Base-by-base conservation (phyloP, 305 asterid species). In the Ilex paraguariensis region DNA sequence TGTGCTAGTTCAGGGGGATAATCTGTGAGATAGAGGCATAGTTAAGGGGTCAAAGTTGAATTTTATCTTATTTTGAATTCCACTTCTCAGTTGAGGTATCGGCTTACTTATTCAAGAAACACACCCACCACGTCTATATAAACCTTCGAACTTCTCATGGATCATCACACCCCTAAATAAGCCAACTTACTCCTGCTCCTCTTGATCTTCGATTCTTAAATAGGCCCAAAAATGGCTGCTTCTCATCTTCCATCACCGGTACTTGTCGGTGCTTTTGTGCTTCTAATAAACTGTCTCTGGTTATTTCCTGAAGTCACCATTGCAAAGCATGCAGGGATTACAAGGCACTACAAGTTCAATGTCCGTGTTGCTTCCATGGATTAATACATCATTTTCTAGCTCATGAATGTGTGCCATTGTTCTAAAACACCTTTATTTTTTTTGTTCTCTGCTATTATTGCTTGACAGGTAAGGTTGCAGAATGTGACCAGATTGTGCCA, bases 401-500 rank as follows among this genome's bases (percentile, higher is more conserved):
- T 62, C 28, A 13, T 15, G 2, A 56, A 32, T 65, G 10, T 33
- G 48, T 48, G 5, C 7, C 2, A 4, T 48, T n/a, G 30, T 53
- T 15, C 53, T 50, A 8, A 32, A 30, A 10, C n/a, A 10, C n/a
- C 4, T 6, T 6, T 17, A 14, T 16, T 59, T 17, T 51, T n/a
- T 42, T 5, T 54, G n/a, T n/a, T 56, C 5, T 5, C 5, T 7
- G 11, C 14, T 70, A 10, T 59, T n/a, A 3, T 52, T 62, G 61
- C 79, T 36, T 36, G 7, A 3, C 42, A 84, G 91, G 65, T 82
- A 71, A 68, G 70, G 66, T 14, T 76, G 69, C 68, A 80, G 44
- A 82, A 78, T 44, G 85, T 82, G 74, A 78, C 85, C 2, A 76
- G 88, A 67, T 63, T 84, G 54, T 84, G 91, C 71, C 67, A 64